Evolutionary conservation across 2,329 filamentous ascomycete species (phyloP).

Genomic region (Scleromitrula shiraiana): DNA sequence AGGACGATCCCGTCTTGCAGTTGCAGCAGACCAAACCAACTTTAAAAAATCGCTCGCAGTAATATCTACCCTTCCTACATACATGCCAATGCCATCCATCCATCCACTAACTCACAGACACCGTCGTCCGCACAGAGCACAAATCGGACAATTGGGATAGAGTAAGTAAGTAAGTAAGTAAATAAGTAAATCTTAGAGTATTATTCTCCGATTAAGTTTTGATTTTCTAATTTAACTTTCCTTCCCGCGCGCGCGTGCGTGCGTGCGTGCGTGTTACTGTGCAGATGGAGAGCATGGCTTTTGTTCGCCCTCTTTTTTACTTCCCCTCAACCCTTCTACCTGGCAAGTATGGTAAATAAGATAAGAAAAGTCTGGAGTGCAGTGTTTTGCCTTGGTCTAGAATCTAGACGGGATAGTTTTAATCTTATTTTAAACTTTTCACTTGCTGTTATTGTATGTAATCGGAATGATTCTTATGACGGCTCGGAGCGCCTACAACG

Average conservation of each 20-base stretch:
- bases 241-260: neutral
- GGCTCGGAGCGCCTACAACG: neutral
- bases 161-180: too few relatives aligned
- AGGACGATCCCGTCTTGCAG: conserved; percentile 11
- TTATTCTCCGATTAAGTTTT: neutral
- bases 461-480: too few relatives aligned
- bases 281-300: neutral
- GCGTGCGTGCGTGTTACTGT: too few relatives aligned
- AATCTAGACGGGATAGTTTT: too few relatives aligned
- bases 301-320: too few relatives aligned
- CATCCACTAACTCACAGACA: conserved; percentile 1
- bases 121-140: conserved; percentile 1
- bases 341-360: neutral
- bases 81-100: too few relatives aligned
- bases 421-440: too few relatives aligned
- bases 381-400: neutral
- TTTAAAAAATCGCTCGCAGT: conserved; percentile 4
- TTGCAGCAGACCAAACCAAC: too few relatives aligned
- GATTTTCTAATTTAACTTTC: too few relatives aligned
- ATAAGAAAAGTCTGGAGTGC: conserved; percentile 2
- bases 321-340: too few relatives aligned
- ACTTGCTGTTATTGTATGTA: too few relatives aligned
- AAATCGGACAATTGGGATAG: conserved; percentile 5
- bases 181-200: neutral
- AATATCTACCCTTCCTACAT: too few relatives aligned